Evolutionary conservation across 352 stramenopile genomes (phyloP).

Genomic region (Pythium aquatile): DNA sequence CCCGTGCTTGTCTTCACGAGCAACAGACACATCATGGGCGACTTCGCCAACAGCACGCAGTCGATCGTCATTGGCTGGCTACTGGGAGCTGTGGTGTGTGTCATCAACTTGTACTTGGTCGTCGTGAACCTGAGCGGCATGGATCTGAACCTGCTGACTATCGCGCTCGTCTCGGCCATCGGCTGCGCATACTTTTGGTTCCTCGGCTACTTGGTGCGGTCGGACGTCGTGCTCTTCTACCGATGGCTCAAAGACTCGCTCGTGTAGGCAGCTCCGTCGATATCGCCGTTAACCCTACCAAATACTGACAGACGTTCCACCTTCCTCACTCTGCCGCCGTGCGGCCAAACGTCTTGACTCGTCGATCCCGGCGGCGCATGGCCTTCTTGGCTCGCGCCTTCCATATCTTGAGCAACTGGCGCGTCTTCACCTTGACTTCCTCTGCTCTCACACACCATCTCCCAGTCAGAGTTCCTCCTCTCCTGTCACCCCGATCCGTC

Average conservation of each 20-base stretch:
- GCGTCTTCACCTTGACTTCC: slow-evolving; percentile 41
- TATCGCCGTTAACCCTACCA: not conserved
- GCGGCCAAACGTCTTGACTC: slow-evolving; percentile 68
- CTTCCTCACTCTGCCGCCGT: slow-evolving; percentile 57
- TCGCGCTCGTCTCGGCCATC: slow-evolving; percentile 30
- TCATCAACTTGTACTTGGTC: slow-evolving; percentile 80
- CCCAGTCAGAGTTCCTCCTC: not conserved
- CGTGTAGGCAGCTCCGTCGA: not conserved
- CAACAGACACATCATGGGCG: slow-evolving; percentile 75
- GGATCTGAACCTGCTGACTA: slow-evolving; percentile 34
- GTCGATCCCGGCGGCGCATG: slow-evolving; percentile 46
- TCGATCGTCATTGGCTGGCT: slow-evolving; percentile 55
- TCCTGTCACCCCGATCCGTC: not conserved
- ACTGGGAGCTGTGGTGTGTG: slow-evolving; percentile 56
- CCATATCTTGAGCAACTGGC: slow-evolving; percentile 56
- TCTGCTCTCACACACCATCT: not conserved
- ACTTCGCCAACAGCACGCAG: slow-evolving; percentile 54
- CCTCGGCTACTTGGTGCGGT: slow-evolving; percentile 57
- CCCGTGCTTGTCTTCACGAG: slow-evolving; percentile 89
- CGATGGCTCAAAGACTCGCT: slow-evolving; percentile 29
- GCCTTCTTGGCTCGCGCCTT: slow-evolving; percentile 69
- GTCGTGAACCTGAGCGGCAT: slow-evolving; percentile 60
- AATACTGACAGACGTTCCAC: too few relatives aligned
- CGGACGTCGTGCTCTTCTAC: slow-evolving; percentile 34
- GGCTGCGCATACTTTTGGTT: slow-evolving; percentile 74